A percentile compares a stretch with the other conserved stretches of the same genome.
phyloP scores from a whole-genome alignment of 352 stramenopile species.

The Phytophthora crassamura region DNA sequence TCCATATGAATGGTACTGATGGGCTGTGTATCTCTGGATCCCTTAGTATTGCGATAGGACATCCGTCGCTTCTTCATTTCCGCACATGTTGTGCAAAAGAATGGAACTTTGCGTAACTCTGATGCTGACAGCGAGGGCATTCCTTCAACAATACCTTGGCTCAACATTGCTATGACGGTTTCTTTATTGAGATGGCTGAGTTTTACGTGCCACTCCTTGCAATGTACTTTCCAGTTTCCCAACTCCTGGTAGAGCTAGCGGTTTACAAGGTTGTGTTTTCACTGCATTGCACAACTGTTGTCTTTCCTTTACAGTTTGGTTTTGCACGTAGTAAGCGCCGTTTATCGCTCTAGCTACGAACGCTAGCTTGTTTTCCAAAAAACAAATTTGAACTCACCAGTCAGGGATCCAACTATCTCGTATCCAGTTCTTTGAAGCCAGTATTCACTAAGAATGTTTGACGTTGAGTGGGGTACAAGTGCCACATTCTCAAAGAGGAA shows the following conservation, averaged over 20 bases:
- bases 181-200: slow-evolving; percentile 5
- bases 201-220: not conserved
- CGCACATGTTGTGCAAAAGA: slow-evolving; percentile 21
- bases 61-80: slow-evolving; percentile 20
- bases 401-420: not conserved
- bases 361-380: slow-evolving; percentile 2
- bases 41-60: slow-evolving; percentile 15
- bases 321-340: slow-evolving; percentile 13
- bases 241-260: not conserved
- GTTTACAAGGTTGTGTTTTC: slow-evolving; percentile 10
- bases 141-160: not conserved
- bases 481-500: slow-evolving; percentile 14
- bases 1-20: slow-evolving; percentile 19
- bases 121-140: not conserved
- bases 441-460: slow-evolving; percentile 14
- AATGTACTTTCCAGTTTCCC: no score
- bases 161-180: slow-evolving; percentile 1
- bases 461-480: slow-evolving; percentile 5
- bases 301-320: slow-evolving; percentile 5
- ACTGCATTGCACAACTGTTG: slow-evolving; percentile 15
- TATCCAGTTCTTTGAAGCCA: slow-evolving; percentile 2
- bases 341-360: slow-evolving; percentile 15
- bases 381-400: slow-evolving; percentile 14
- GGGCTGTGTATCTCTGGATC: slow-evolving; percentile 1
- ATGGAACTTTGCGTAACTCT: not conserved